A percentile compares a stretch with the other conserved stretches of the same genome.
Evolutionary conservation across 371 early-diverging fungal species (phyloP).

Genomic region (Cokeromyces recurvatus): DNA sequence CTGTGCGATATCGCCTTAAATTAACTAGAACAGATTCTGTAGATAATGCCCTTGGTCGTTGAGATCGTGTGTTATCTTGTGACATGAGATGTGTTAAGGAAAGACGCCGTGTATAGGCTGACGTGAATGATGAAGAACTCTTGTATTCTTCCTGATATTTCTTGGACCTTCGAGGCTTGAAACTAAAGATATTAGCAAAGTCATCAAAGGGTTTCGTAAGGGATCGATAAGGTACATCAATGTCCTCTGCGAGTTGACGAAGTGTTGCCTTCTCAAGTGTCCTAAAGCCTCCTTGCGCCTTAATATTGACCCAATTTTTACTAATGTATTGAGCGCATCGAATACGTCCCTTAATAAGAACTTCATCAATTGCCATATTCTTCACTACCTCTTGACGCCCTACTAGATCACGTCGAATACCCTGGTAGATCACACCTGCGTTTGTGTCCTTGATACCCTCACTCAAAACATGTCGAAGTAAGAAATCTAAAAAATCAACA

Average conservation of each 20-base stretch:
- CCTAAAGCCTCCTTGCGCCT: constrained; percentile 30
- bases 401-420: constrained; percentile 38
- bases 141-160: constrained; percentile 4
- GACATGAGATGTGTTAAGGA: constrained; percentile 19
- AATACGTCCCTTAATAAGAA: constrained; percentile 25
- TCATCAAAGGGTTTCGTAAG: constrained; percentile 24
- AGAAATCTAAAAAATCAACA: constrained; percentile 44
- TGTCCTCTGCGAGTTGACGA: constrained; percentile 32
- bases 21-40: constrained; percentile 7
- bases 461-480: constrained; percentile 29
- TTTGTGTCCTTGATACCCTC: constrained; percentile 34
- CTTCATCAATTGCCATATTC: constrained; percentile 38
- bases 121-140: constrained; percentile 4
- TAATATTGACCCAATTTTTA: constrained; percentile 26
- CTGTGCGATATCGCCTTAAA: background rate
- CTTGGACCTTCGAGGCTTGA: constrained; percentile 20
- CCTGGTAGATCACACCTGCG: constrained; percentile 43
- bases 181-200: constrained; percentile 22
- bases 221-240: constrained; percentile 16
- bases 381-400: constrained; percentile 43
- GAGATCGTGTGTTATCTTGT: no score
- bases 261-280: constrained; percentile 29
- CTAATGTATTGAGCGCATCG: constrained; percentile 31
- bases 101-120: constrained; percentile 10
- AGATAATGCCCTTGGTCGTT: constrained; percentile 17